phyloP scores from a whole-genome alignment of 257 asterid genomes.

The Osmanthus fragrans region DNA sequence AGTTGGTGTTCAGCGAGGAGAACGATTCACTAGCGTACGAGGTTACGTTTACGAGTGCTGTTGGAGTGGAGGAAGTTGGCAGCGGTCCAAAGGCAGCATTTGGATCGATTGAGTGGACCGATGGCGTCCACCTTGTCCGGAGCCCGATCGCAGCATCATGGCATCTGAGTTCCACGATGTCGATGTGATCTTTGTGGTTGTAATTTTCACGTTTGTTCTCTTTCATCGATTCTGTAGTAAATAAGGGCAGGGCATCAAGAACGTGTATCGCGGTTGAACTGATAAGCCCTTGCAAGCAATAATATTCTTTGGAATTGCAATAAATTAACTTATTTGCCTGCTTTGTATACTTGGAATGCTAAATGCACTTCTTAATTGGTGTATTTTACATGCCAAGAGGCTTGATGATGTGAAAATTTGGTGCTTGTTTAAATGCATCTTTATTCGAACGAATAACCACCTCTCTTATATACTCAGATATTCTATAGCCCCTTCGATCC shows the following conservation, averaged over 20 bases:
- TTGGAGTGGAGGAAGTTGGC: conserved; percentile 30
- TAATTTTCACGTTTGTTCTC: not conserved
- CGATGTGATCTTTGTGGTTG: conserved; percentile 40
- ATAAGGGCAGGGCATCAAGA: not conserved
- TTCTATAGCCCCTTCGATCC: too few species aligned
- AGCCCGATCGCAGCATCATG: conserved; percentile 76
- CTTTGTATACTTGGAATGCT: not conserved
- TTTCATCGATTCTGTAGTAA: not conserved
- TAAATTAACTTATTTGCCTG: not conserved
- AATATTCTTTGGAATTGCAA: not conserved
- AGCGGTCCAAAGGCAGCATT: conserved; percentile 42
- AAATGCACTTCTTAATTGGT: too few species aligned
- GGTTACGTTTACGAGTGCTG: conserved; percentile 48
- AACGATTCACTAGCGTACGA: conserved; percentile 58
- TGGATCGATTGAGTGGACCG: conserved; percentile 83
- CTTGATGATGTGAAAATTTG: too few species aligned
- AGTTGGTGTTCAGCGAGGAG: conserved; percentile 54
- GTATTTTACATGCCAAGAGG: too few species aligned
- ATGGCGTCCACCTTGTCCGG: conserved; percentile 66
- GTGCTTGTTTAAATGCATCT: too few species aligned
- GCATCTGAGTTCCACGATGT: conserved; percentile 39
- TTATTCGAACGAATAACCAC: too few species aligned
- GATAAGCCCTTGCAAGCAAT: not conserved
- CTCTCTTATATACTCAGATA: too few species aligned
- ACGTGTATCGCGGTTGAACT: too few species aligned